Base-by-base conservation (phyloP, 106 monocot genomes). In the Xerophyta viscosa region DNA sequence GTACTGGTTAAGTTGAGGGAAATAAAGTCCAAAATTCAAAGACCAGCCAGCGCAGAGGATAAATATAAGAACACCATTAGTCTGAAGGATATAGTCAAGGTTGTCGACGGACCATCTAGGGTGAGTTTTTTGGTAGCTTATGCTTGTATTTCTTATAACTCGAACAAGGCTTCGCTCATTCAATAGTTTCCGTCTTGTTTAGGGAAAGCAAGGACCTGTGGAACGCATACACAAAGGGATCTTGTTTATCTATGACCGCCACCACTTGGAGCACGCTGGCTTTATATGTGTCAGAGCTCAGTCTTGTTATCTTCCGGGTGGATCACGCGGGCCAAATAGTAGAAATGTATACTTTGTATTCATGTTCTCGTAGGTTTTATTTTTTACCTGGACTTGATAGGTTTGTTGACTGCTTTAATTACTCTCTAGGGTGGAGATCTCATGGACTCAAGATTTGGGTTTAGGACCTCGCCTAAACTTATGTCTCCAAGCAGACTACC, bases 211-310 rank as follows among this genome's bases (percentile, higher is more conserved):
- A 83, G 98, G 98, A 13, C 86, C 86, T 28, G 90, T 91, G 31
- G 80, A 99, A 51, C 98, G 86, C 59, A 99, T 99, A 55, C 66
- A 86, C 50, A 77, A 57, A 49, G 86, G 86, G 19, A 83, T 99
- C 27, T 52, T 99, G 51, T 99, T 99, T 66, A 86, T 99, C 31
- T 62, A 90, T 77, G 98, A 99, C 53, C 81, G 90, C 12, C 98
- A 90, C 63, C 98, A 99, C 66, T 67, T 99, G 41, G 90, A 99
- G 41, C 98, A 99, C 72, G 86, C 98, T 33, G 98, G 98, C 30
- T 99, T 80, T 73, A 86, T 99, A 30, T 99, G 98, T 70, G 86
- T 76, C 41, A 90, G 80, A 74, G 76, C 98, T 56, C 86, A 83
- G 24, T 99, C 98, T 2, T 86, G 90, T 54, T 42, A 75, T 4